A percentile compares a stretch with the other conserved stretches of the same genome.
phyloP scores from a whole-genome alignment of 768 basidiomycete genomes.

The Tulasnella calospora region DNA sequence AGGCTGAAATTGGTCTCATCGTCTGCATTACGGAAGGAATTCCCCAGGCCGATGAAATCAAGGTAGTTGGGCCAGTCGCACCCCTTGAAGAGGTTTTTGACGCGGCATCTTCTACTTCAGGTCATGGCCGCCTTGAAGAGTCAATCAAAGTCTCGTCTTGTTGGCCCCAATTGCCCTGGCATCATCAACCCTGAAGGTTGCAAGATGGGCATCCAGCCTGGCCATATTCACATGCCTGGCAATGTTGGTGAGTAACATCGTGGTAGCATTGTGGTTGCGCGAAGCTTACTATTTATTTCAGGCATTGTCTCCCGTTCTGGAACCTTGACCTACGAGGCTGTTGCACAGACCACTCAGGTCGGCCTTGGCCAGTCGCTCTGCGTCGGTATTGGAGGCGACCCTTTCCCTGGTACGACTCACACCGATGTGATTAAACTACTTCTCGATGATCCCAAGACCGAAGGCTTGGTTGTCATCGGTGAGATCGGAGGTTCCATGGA shows the following conservation, averaged over 20 bases:
- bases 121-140: constrained; percentile 90
- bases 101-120: constrained; percentile 38
- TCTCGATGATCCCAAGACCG: constrained; percentile 87
- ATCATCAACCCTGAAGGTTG: constrained; percentile 96
- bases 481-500: constrained; percentile 99
- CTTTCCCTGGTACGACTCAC: constrained; percentile 94
- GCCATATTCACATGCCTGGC: constrained; percentile 94
- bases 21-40: constrained; percentile 99
- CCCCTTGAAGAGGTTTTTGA: neutral
- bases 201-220: constrained; percentile 99
- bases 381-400: constrained; percentile 96
- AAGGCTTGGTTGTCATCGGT: constrained; percentile 96
- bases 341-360: constrained; percentile 91
- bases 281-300: constrained; percentile 33
- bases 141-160: constrained; percentile 90
- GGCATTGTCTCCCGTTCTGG: constrained; percentile 94
- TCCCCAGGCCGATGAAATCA: constrained; percentile 94
- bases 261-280: neutral
- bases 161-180: constrained; percentile 98
- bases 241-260: constrained; percentile 68
- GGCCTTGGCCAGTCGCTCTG: constrained; percentile 96
- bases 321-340: constrained; percentile 96
- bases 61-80: constrained; percentile 45
- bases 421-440: constrained; percentile 94
- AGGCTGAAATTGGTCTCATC: constrained; percentile 95